Evolutionary conservation across 345 rosid genomes (phyloP), one percentile per base, ranked within the genome.

Genomic region (Physaria fendleri): DNA sequence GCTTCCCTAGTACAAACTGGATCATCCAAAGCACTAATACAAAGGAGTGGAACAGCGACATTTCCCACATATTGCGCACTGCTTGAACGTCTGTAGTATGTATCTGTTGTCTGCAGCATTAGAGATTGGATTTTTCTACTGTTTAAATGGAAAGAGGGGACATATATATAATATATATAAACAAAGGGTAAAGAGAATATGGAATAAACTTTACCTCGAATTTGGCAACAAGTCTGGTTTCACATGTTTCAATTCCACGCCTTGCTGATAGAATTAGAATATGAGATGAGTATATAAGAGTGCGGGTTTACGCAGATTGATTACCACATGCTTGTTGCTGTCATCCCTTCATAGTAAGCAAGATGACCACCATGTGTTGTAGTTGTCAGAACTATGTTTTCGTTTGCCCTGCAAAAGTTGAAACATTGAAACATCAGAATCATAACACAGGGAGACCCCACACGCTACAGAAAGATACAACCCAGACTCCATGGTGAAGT

Each of bases 1-100:
- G 98, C 92, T 85, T 91, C 98, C 49, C 60, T 73, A 1, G 98
- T 85, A 70, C 98, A 91, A 49, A 91, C 77, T 10, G 96, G 98
- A 75, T 91, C 96, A 72, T 91, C 95, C 47, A 91, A 74, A 49
- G 92, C 86, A 77, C 88, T 84, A 68, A 88, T 76, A 59, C 96
- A 91, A 60, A 91, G 95, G 40, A 85, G 67, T 14, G 98, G 98
- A 54, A 85, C 81, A 15, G 84, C 72, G 10, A 88, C 95, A 50
- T 73, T 81, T 48, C 68, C 79, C 16, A 88, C 79, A 69, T 75
- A 85, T 22, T 62, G 38, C 2, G 90, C 60, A 74, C 96, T 83
- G 78, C 95, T 88, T 70, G 90, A 82, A 52, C 34, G 82, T 68
- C 96, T 76, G 65, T 91, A 91, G 78, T 85, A 88, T 35, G 96